Evolutionary conservation across 768 basidiomycete genomes (phyloP), one percentile per base, ranked within the genome.

Genomic region (Phylloporus arenicola): DNA sequence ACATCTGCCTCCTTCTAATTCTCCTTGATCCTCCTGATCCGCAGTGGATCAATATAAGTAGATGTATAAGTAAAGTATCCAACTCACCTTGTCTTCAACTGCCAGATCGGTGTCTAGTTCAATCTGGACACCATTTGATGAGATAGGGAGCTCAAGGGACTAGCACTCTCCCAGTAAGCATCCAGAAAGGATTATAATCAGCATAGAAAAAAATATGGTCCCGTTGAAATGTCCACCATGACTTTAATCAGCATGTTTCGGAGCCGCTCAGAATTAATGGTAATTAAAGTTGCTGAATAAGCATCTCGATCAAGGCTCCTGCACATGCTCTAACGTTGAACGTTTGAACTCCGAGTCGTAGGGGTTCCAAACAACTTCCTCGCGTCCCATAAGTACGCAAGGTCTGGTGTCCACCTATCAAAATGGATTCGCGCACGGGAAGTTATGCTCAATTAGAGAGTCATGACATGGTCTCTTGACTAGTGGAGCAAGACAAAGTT

Each of bases 141-240:
- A 47, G 48, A 55, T 43, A 37, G 42, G 33, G 45, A 40, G 43
- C 44, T 27, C 40, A 50, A n/a, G 50, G 50, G 42, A 47, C 62
- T 63, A 93, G 94, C 84, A 97, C 95, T 72, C 96, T 96, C 54
- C 95, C 95, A 43, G 95, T 98, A 35, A 98, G 80, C 41, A 92
- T 95, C 93, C 96, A 52, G 0, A 13, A 41, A 20, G n/a, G 35
- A 2, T n/a, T 50, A 16, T 0, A 0, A 34, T 61, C 17, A 54
- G 43, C 3, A 47, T 13, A 1, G 0, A 14, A 33, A 8, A 13
- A 22, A 4, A 48, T 6, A 17, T 10, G 6, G 22, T 30, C 7
- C 27, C 4, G 3, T 37, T 9, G 31, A 37, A 24, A 52, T 2
- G 16, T 1, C 19, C 47, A 61, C 60, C 61, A 63, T 62, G 8